Conservation (phyloP, 2,329 filamentous ascomycete species). For the Penicillium sp. region DNA sequence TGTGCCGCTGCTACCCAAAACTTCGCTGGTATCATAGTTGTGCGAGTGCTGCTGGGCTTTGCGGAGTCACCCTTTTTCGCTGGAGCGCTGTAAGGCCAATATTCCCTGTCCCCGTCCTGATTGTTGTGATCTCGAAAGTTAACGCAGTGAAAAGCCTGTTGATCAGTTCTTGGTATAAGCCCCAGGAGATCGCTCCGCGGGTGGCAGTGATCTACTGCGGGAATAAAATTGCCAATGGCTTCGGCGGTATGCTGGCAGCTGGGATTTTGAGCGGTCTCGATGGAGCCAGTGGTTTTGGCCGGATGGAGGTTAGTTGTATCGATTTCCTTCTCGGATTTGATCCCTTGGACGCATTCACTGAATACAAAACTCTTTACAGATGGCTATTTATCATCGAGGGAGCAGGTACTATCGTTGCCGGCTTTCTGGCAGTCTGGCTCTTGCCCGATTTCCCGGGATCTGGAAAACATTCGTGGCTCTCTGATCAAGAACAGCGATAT, state of each 20-base stretch:
- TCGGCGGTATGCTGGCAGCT: neutral
- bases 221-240: neutral
- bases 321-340: neutral
- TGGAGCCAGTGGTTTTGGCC: neutral
- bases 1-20: constrained; percentile 7
- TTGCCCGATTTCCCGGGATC: neutral
- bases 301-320: neutral
- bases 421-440: neutral
- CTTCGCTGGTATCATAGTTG: constrained; percentile 12
- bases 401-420: neutral
- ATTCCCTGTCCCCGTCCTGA: neutral
- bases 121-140: neutral
- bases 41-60: constrained; percentile 46
- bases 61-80: constrained; percentile 66
- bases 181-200: neutral
- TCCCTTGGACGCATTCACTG: neutral
- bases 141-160: neutral
- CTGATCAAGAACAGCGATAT: neutral
- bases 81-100: neutral
- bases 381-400: neutral
- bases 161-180: neutral
- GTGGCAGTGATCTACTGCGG: neutral
- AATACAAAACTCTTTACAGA: neutral
- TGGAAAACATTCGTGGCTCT: neutral
- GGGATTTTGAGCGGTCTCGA: neutral